Evolutionary conservation across 192 early-diverging fungal species (phyloP), one percentile per base, ranked within the genome.

Genomic region (Coemansia aciculifera): DNA sequence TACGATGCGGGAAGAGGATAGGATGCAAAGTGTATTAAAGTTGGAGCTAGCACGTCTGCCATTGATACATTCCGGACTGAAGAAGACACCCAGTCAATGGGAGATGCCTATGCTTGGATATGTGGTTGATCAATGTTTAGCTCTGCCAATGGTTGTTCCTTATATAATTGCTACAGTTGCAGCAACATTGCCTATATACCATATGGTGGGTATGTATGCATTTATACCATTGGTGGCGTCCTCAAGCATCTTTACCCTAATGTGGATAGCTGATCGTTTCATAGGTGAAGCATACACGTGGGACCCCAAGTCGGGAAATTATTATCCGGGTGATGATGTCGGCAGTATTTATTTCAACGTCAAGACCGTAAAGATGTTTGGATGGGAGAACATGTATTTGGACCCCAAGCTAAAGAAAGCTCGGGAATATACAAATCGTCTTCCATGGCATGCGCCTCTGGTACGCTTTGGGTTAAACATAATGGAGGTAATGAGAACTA

Each of bases 351-450:
- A 43, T 32, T 27, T 19, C 1, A 46, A 46, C 23, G 42, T 32
- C 23, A 46, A 46, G 17, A 42, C 62, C 11, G 42, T 63, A 11
- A 63, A 63, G 15, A 42, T 63, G 29, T 44, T 44, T 46, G 62
- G 62, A 17, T 63, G 62, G 62, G 62, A 63, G 19, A 0, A 17
- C 2, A 63, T 44, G 42, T 48, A 63, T 46, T 19, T 32, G 12
- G 62, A 63, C 5, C 43, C 27, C 23, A 32, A 24, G 27, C 23
- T 46, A 12, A 62, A 62, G 36, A 12, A 21, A 39, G 40, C 3
- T 7, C 5, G 24, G 3, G 19, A n/a, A 24, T 42, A 39, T 36
- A 1, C 4, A 5, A 40, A 62, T 3, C 23, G 12, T 2, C 38
- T 19, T 21, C 36, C 37, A 24, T 62, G 60, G 60, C 40, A 62